Evolutionary conservation across 305 asterid genomes (phyloP).

Genomic region (Rubia occidens): DNA sequence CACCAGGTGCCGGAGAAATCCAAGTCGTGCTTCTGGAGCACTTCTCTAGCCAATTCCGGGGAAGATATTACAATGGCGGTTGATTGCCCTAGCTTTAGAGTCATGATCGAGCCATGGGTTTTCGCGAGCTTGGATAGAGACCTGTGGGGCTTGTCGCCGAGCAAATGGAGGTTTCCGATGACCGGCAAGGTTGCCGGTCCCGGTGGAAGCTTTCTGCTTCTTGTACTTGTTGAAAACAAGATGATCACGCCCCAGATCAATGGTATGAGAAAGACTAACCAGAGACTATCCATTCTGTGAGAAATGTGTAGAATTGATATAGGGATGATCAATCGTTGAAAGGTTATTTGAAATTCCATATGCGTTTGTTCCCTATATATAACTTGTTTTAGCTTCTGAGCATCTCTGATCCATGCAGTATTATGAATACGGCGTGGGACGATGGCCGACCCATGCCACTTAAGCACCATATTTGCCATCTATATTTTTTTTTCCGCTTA

Average conservation of each 20-base stretch:
- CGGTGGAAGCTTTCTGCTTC: constrained; percentile 28
- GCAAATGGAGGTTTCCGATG: constrained; percentile 33
- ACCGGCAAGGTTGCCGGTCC: constrained; percentile 32
- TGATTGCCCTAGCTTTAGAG: constrained; percentile 28
- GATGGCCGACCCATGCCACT: neutral
- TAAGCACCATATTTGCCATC: neutral
- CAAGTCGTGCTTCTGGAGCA: neutral
- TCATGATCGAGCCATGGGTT: constrained; percentile 33
- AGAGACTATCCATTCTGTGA: constrained; percentile 5
- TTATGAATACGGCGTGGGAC: constrained; percentile 1
- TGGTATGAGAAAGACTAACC: constrained; percentile 12
- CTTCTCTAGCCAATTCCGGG: constrained; percentile 11
- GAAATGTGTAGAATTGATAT: neutral
- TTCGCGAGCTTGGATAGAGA: constrained; percentile 31
- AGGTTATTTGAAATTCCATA: neutral
- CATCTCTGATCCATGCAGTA: neutral
- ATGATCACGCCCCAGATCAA: constrained; percentile 9
- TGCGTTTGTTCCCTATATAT: neutral
- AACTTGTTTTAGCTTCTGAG: neutral
- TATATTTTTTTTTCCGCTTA: neutral
- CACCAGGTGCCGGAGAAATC: neutral
- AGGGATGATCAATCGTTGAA: constrained; percentile 24
- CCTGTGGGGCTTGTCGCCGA: constrained; percentile 31
- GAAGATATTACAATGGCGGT: constrained; percentile 32
- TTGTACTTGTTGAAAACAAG: neutral